Conservation (phyloP, 768 basidiomycete species). For the Boletus tylopilopsis region DNA sequence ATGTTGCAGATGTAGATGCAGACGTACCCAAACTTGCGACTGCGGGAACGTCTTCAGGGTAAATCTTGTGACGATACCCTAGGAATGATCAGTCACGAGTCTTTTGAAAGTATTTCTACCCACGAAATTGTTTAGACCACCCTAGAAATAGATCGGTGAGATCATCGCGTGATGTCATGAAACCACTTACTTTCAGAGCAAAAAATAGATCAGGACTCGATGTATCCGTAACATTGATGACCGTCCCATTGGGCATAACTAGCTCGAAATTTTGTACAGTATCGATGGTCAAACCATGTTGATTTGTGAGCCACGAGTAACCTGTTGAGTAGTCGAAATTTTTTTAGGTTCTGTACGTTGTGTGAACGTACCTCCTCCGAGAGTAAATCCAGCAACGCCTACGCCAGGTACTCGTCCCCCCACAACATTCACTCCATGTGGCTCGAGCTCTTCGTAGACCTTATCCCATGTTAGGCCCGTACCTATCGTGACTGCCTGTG, state of each 20-base stretch:
- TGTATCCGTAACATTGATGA: constrained; percentile 32
- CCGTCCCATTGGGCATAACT: constrained; percentile 43
- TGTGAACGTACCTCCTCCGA: constrained; percentile 47
- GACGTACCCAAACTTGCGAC: constrained; percentile 52
- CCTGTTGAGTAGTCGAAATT: constrained; percentile 1
- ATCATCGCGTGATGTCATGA: neutral
- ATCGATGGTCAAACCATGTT: constrained; percentile 56
- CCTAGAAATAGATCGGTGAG: constrained; percentile 31
- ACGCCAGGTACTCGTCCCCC: constrained; percentile 54
- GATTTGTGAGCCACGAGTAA: constrained; percentile 51
- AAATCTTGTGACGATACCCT: constrained; percentile 61
- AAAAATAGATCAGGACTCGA: constrained; percentile 41
- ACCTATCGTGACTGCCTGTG: constrained; percentile 39
- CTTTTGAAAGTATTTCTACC: neutral
- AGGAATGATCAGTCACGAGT: neutral
- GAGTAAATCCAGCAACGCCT: constrained; percentile 53
- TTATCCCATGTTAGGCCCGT: constrained; percentile 59
- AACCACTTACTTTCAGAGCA: constrained; percentile 36
- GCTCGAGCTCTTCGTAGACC: constrained; percentile 49
- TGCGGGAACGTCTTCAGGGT: constrained; percentile 53
- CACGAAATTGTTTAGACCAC: constrained; percentile 61
- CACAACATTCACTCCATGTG: constrained; percentile 49
- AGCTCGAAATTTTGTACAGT: constrained; percentile 53
- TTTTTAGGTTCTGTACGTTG: neutral
- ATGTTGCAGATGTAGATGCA: constrained; percentile 5